Base-by-base conservation (phyloP, 371 early-diverging fungal genomes). In the Mucor racemosus region DNA sequence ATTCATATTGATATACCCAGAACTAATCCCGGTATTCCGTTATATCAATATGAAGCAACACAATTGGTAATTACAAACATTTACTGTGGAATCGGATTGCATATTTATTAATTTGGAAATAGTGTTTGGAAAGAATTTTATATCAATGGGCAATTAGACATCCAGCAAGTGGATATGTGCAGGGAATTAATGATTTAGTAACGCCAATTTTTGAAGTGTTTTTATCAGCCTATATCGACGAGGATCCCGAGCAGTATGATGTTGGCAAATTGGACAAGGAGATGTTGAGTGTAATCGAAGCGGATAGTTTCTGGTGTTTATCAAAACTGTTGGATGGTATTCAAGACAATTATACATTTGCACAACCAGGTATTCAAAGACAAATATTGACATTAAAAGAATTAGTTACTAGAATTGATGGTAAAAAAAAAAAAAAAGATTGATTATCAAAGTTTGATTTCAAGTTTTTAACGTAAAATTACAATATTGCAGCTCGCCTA, bases 101-200 rank as follows among this genome's bases (percentile, higher is more conserved):
- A 39, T 58, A 44, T 67, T 33, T 48, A 41, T 44, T 41, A 31
- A 66, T 62, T 34, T 57, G 0, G 9, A 41, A 60, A 9, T 76
- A 93, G 93, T 88, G 92, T 56, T 77, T 98, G 15, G 97, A 95
- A 73, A 85, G 97, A 15, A 91, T 97, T 38, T 82, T 99, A 31
- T 99, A 98, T 69, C 92, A 94, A 66, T 99, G 99, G 99, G 95
- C 99, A 0, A 95, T 95, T 14, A 86, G 98, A 38, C 99, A 97
- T 69, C 99, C 99, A 8, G 97, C 98, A n/a, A 91, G 94, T 71
- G 99, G 98, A 33, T 99, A 99, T 78, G 98, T 99, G 7, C 99
- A 99, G 76, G 99, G 99, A 1, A 99, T 99, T 76, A 98, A 99
- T 79, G 99, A 99, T 71, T 81, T 99, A 31, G 94, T 96, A 8